Base-by-base conservation (phyloP, 106 monocot genomes). In the Ottelia alismoides region DNA sequence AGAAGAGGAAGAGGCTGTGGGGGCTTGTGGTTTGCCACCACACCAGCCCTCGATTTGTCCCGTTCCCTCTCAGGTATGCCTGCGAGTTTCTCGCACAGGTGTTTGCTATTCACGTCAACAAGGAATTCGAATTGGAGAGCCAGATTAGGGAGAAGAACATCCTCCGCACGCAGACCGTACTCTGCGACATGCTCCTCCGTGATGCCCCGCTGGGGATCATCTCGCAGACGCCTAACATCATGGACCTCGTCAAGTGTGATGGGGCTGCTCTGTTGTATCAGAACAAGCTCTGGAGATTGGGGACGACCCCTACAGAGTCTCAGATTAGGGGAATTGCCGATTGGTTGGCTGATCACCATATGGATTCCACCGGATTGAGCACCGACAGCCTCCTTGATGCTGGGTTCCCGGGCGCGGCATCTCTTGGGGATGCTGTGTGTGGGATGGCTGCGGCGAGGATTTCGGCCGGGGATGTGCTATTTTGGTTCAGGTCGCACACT, bases 1-100 rank as follows among this genome's bases (percentile, higher is more conserved):
- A 63, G 60, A 66, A 75, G 68, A 63, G 69, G 64, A 65, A 85
- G 64, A 78, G 62, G 58, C 78, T 96, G 1, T 96, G 96, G 96
- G 96, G 96, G 14, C 81, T 96, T 17, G 70, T 89, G 0, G 96
- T 96, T 2, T 88, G 96, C 57, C 96, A 96, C 46, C 52, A 96
- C 26, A 79, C 79, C 60, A 82, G 74, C 53, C 96, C 96, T 0
- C 64, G 96, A 57, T 96, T 89, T 18, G 78, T 96, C 16, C 89
- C 96, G 2, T 96, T 96, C 43, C 96, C 96, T 2, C 35, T 89
- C 24, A 66, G 96, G n/a, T 89, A 96, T 25, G 96, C 96, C 7
- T 96, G 96, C 27, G 81, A 85, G 57, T 96, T 96, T 62, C 52
- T 96, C 18, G 73, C 72, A 35, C 89, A 96, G 50, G 96, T 96